Base-by-base conservation (phyloP, 768 basidiomycete genomes). In the Tulasnella sp. region DNA sequence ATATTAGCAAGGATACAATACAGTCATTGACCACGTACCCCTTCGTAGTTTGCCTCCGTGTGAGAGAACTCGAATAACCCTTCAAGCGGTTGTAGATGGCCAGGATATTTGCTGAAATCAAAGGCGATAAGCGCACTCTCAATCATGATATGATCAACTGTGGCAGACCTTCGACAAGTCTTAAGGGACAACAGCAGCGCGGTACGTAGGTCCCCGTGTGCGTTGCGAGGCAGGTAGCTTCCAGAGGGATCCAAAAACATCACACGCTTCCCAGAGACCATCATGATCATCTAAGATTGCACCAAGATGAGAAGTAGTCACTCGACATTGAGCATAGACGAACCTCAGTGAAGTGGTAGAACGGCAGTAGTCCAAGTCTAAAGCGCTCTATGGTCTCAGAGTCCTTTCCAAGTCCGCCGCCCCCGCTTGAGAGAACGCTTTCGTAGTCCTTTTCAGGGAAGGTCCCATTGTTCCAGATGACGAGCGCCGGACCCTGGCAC, bases 271-370 rank as follows among this genome's bases (percentile, higher is more conserved):
- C 70, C 69, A 0, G 73, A 72, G 4, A 73, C 60, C 34, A 73
- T 66, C 66, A 71, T 70, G 4, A 64, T 65, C 10, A 72, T 44
- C 72, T 73, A 49, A 8, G 61, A 59, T 43, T 48, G 46, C 49
- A 34, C 11, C 30, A n/a, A 10, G 2, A 31, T 60, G 57, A n/a
- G 15, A 8, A 34, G 30, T 24, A 34, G 22, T 12, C 22, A 4
- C 12, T 2, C 73, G 55, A 1, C 72, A 68, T 45, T 41, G 38
- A 17, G 19, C 8, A 38, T 12, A 5, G 9, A 52, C 69, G 48
- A 52, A 78, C 78, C 68, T 80, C 78, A 0, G 75, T 73, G 53
- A 79, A 73, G 61, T 79, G 76, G 59, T 75, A 81, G 72, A 79
- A 76, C 0, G 77, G 74, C 3, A 80, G 67, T 12, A 74, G 75